Base-by-base conservation (phyloP, 2,329 filamentous ascomycete genomes). In the Pseudopyrenochaeta lycopersici region DNA sequence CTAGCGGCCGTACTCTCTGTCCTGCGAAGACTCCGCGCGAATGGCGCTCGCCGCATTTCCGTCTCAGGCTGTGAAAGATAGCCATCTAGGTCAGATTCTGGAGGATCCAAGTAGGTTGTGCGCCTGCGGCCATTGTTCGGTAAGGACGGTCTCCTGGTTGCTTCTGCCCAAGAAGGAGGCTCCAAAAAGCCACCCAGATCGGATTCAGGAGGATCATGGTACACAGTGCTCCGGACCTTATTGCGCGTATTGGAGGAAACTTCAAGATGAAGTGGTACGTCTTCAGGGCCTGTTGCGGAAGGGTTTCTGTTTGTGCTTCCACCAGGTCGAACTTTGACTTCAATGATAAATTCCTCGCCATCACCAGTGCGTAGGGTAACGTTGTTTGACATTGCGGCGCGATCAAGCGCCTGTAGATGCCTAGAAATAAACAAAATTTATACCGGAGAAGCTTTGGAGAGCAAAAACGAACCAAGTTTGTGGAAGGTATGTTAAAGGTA, bases 291-390 rank as follows among this genome's bases (percentile, higher is more conserved):
- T 36, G 15, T 27, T 38, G 15, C 17, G 30, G 36, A 20, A 18
- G 21, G 40, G 18, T 15, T 20, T 12, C 14, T 21, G 27, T 17
- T 30, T 17, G 40, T 17, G n/a, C 15, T 36, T n/a, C 20, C 21
- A 10, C 44, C 31, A 29, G 44, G 44, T 29, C 44, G 44, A 12
- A 46, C 44, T 36, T 46, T 46, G 32, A 46, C 44, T 46, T 46
- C 44, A 14, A 46, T 36, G 21, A 46, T 29, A 18, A 46, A 46
- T 14, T 46, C 31, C 14, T 46, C 31, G 44, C 44, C 44, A 29
- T 46, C 44, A 29, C 44, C 33, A 36, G 44, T 38, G 20, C 38
- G 17, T 23, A 46, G 20, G 17, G 44, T 46, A 14, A 46, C 21
- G 12, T 38, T 46, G 18, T 38, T 46, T 14, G 44, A 36, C 44